These are phyloP conservation scores for Pterocarpus santalinus DNA, from an alignment of 306 rosid genomes.

Conservation along the genomic window DNA sequence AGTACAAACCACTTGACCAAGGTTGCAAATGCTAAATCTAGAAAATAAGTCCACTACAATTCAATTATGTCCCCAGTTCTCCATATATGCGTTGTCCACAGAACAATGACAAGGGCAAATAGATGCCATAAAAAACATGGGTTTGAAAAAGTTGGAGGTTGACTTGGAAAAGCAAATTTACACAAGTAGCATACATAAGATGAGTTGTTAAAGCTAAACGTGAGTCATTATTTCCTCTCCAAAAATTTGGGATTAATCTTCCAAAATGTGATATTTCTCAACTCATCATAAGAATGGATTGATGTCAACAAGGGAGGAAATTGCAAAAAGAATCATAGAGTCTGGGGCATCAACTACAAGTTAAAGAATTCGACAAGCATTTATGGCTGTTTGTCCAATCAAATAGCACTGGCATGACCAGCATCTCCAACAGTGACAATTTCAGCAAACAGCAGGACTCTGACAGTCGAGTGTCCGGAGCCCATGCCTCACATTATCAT, in stretches of 20 bases:
- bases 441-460: background rate
- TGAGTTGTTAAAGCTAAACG: background rate
- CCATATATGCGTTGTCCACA: background rate
- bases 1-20: background rate
- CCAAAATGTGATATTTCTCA: background rate
- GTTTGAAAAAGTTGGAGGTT: background rate
- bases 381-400: slow-evolving; percentile 4
- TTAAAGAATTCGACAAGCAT: slow-evolving; percentile 1
- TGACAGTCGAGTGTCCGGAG: slow-evolving; percentile 3
- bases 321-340: background rate
- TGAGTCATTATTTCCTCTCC: too few relatives aligned
- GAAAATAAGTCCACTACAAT: background rate
- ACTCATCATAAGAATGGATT: background rate
- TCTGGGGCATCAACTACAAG: background rate
- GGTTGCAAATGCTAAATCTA: slow-evolving; percentile 24
- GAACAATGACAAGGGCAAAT: background rate
- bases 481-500: slow-evolving; percentile 2
- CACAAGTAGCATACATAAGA: slow-evolving; percentile 13
- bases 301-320: background rate
- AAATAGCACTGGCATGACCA: slow-evolving; percentile 17
- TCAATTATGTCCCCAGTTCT: slow-evolving; percentile 9
- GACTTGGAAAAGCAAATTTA: background rate
- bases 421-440: background rate
- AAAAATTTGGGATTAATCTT: background rate
- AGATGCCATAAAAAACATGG: background rate